Conservation (phyloP, 768 basidiomycete species). For the Tremella mesenterica region DNA sequence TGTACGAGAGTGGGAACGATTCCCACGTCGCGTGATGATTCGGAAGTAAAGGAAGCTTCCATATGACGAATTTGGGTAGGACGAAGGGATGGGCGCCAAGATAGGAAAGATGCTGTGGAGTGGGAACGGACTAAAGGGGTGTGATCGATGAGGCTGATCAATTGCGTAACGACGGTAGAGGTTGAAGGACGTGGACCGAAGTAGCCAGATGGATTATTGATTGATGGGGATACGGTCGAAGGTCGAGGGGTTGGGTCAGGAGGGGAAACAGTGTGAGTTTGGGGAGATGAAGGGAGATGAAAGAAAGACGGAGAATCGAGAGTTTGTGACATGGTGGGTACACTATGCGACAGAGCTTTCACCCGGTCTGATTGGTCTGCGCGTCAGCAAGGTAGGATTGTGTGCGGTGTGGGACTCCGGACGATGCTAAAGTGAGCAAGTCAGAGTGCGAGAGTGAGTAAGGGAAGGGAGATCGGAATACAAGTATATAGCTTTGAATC, state of each 20-base stretch:
- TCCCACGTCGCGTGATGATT: constrained; percentile 3
- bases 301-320: not conserved
- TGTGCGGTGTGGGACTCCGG: too few species aligned
- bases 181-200: not conserved
- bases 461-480: not conserved
- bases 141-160: not conserved
- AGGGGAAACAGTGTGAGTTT: not conserved
- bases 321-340: not conserved
- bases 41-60: constrained; percentile 3
- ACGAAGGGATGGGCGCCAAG: constrained; percentile 9
- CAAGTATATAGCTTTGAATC: not conserved
- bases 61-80: too few species aligned
- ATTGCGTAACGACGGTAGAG: not conserved
- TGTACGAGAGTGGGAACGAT: constrained; percentile 32
- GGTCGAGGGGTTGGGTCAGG: not conserved
- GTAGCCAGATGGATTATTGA: constrained; percentile 1
- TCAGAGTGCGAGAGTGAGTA: not conserved
- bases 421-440: not conserved
- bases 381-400: too few species aligned
- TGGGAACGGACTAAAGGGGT: not conserved
- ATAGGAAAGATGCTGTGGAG: constrained; percentile 7
- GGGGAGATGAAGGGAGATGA: too few species aligned
- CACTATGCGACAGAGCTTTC: not conserved
- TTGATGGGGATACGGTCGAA: not conserved
- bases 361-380: too few species aligned